Evolutionary conservation across 1,284 basidiomycete genomes (phyloP).

Genomic region (Sparassis latifolia): DNA sequence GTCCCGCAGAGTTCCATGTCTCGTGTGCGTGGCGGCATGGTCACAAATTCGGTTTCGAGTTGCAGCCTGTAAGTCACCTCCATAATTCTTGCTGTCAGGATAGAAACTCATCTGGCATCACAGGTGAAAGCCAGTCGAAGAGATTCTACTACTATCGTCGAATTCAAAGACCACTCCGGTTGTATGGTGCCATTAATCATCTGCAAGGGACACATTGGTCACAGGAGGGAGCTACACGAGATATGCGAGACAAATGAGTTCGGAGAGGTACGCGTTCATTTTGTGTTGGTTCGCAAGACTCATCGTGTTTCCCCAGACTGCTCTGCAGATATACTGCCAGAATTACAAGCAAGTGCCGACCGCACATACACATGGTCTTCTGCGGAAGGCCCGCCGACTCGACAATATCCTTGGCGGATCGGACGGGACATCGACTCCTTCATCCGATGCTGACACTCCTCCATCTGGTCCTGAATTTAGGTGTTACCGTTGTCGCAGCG

Average conservation of each 20-base stretch:
- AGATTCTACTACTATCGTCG: constrained; percentile 57
- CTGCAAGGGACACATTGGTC: constrained; percentile 77
- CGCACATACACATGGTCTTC: constrained; percentile 69
- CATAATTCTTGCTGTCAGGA: not conserved
- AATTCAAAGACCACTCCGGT: constrained; percentile 85
- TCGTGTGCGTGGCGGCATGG: constrained; percentile 86
- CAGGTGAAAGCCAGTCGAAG: constrained; percentile 73
- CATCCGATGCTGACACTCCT: constrained; percentile 8
- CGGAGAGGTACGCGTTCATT: constrained; percentile 50
- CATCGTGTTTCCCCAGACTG: constrained; percentile 45
- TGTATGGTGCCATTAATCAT: constrained; percentile 77
- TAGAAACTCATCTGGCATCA: constrained; percentile 5
- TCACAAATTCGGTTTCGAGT: constrained; percentile 86
- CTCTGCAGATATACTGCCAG: constrained; percentile 78
- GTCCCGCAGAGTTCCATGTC: constrained; percentile 75
- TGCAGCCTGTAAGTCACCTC: constrained; percentile 60
- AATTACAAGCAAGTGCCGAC: constrained; percentile 77
- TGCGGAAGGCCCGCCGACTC: constrained; percentile 80
- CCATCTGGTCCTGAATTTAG: constrained; percentile 18
- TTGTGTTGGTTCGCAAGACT: not conserved
- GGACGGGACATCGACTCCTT: constrained; percentile 5
- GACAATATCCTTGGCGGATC: constrained; percentile 50
- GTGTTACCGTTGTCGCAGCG: constrained; percentile 31
- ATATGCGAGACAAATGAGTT: constrained; percentile 81
- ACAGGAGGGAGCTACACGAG: constrained; percentile 65